A percentile compares a stretch with the other conserved stretches of the same genome.
Evolutionary conservation across 148 eudicot species (phyloP).

Genomic region (Rhododendron ovatum): DNA sequence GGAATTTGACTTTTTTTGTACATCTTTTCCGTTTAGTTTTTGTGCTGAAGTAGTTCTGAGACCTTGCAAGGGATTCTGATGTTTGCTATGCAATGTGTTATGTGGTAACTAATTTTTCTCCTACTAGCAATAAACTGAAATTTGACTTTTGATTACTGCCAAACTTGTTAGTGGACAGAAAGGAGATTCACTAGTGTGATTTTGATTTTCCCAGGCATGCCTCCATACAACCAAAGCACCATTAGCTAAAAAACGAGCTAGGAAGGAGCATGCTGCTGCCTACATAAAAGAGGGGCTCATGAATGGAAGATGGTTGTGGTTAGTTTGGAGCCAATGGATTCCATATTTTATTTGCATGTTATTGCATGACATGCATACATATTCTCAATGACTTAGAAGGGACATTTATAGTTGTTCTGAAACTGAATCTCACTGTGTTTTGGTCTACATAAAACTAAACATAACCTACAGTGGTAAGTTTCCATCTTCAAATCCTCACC

Average conservation of each 20-base stretch:
- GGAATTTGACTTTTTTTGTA: too few relatives aligned
- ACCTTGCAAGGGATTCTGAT: too few relatives aligned
- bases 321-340: slow-evolving; percentile 18
- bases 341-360: not conserved
- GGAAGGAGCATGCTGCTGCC: slow-evolving; percentile 56
- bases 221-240: slow-evolving; percentile 32
- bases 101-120: not conserved
- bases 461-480: not conserved
- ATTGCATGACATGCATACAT: not conserved
- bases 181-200: slow-evolving; percentile 1
- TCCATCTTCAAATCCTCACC: not conserved
- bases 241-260: slow-evolving; percentile 60
- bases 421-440: not conserved
- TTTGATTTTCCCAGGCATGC: slow-evolving; percentile 49
- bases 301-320: slow-evolving; percentile 82
- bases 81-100: not conserved
- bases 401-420: not conserved
- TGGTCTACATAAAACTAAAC: not conserved
- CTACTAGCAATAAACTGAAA: not conserved
- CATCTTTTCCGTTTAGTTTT: too few relatives aligned
- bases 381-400: not conserved
- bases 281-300: slow-evolving; percentile 53
- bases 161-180: slow-evolving; percentile 2
- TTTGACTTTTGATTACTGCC: not conserved
- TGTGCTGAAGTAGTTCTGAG: too few relatives aligned